A percentile compares a stretch with the other conserved stretches of the same genome.
These are phyloP conservation scores for Alloteropsis angusta DNA, from an alignment of 202 grass and related monocot species.

Conservation along the genomic window DNA sequence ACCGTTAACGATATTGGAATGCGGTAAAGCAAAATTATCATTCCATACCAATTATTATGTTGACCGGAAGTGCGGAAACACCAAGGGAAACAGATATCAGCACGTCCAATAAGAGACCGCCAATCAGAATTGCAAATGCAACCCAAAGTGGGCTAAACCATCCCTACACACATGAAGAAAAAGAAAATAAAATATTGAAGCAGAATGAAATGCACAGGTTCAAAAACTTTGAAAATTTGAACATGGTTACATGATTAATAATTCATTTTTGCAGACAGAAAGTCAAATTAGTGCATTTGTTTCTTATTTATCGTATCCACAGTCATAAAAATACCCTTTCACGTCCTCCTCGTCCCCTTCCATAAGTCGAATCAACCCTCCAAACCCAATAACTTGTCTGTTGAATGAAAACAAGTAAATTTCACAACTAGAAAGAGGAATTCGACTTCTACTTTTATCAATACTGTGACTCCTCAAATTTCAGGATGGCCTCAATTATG, in stretches of 20 bases:
- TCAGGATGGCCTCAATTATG: constrained; percentile 15
- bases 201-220: constrained; percentile 22
- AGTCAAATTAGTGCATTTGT: constrained; percentile 27
- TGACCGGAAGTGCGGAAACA: constrained; percentile 86
- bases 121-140: constrained; percentile 97
- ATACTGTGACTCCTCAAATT: constrained; percentile 21
- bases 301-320: constrained; percentile 38
- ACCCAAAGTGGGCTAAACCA: constrained; percentile 98
- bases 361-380: constrained; percentile 88
- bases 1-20: background rate
- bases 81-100: constrained; percentile 97
- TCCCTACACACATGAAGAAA: constrained; percentile 48
- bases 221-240: constrained; percentile 4
- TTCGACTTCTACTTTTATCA: constrained; percentile 24
- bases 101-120: constrained; percentile 91
- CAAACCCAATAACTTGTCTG: constrained; percentile 96
- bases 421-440: constrained; percentile 36
- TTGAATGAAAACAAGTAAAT: constrained; percentile 56
- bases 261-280: constrained; percentile 14
- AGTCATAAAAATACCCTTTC: constrained; percentile 86
- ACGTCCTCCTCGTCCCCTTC: constrained; percentile 57
- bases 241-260: constrained; percentile 15
- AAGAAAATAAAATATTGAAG: constrained; percentile 33
- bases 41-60: constrained; percentile 93
- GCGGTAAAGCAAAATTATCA: constrained; percentile 13